Evolutionary conservation across 176 grass and related monocot species (phyloP).

Genomic region (bread wheat (Triticum aestivum)): IWGSC_CS_RefSeq_v2.1 NC_057801.1:73940968-73941467

Average conservation of each 20-base stretch:
- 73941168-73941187: constrained; percentile 85
- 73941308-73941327: not conserved
- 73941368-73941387: not conserved
- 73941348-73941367: not conserved
- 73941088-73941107: constrained; percentile 41
- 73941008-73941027: not conserved
- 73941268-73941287: not conserved
- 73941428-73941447: not conserved
- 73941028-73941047: not conserved
- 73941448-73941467: not conserved
- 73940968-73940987: not conserved
- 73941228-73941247: constrained; percentile 21
- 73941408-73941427: not conserved
- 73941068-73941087: constrained; percentile 8
- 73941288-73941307: not conserved
- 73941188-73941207: constrained; percentile 70
- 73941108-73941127: constrained; percentile 13
- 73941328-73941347: not conserved
- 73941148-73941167: constrained; percentile 71
- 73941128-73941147: constrained; percentile 52
- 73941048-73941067: not conserved
- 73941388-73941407: not conserved
- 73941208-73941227: constrained; percentile 76
- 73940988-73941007: not conserved
- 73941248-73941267: not conserved